phyloP scores from a whole-genome alignment of 176 grass and related monocot species.

The Aegilops speltoides region DNA sequence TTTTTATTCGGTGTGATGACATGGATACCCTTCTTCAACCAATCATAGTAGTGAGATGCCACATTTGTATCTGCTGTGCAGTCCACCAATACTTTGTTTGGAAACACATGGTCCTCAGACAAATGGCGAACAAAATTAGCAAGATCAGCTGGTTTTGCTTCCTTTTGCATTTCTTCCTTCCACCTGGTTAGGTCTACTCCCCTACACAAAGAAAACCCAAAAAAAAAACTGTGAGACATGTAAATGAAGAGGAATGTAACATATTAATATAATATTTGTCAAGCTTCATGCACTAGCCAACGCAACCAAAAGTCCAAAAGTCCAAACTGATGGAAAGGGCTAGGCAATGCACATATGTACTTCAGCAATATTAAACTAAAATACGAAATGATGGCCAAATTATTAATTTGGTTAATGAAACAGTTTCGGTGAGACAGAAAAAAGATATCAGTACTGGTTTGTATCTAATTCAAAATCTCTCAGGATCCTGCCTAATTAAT shows the following conservation, averaged over 20 bases:
- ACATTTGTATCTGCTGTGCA: conserved; percentile 91
- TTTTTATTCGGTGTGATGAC: conserved; percentile 98
- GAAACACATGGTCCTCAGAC: conserved; percentile 90
- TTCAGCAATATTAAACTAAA: neutral
- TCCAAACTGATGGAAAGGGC: too few relatives aligned
- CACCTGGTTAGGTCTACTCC: conserved; percentile 83
- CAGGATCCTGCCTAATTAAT: neutral
- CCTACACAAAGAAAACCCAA: conserved; percentile 29
- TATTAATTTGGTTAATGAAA: neutral
- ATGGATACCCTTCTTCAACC: conserved; percentile 90
- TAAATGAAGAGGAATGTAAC: conserved; percentile 15
- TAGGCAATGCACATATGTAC: too few relatives aligned
- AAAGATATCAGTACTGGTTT: neutral
- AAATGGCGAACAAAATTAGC: conserved; percentile 67
- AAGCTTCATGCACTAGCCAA: too few relatives aligned
- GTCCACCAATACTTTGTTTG: conserved; percentile 96
- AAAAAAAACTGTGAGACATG: conserved; percentile 15
- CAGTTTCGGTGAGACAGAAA: neutral
- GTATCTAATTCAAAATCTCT: neutral
- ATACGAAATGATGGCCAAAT: neutral
- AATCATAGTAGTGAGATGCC: conserved; percentile 85
- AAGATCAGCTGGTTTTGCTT: conserved; percentile 64
- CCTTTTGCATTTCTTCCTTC: conserved; percentile 61
- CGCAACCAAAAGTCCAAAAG: too few relatives aligned
- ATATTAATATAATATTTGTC: conserved; percentile 1